These are phyloP conservation scores for Mixia osmundae DNA, from an alignment of 1,284 basidiomycete genomes.

Conservation along the genomic window DNA sequence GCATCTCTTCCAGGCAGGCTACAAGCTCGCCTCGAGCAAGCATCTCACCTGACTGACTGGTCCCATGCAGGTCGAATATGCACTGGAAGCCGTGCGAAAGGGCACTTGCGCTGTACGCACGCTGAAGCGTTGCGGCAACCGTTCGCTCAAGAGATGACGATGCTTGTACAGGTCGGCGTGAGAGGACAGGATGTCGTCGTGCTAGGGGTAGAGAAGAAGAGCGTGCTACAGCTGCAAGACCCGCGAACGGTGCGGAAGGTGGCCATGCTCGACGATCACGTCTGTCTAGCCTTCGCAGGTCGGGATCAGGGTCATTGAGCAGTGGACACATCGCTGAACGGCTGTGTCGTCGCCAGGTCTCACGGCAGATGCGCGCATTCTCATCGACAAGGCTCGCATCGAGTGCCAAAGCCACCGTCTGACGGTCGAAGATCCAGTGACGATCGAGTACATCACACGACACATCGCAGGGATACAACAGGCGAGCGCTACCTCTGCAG, in stretches of 20 bases:
- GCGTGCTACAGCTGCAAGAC: conserved; percentile 81
- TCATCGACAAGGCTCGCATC: conserved; percentile 92
- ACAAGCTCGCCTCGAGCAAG: background rate
- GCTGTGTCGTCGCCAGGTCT: conserved; percentile 35
- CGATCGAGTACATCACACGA: conserved; percentile 93
- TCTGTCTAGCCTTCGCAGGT: conserved; percentile 96
- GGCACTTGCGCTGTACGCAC: conserved; percentile 78
- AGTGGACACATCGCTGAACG: conserved; percentile 5
- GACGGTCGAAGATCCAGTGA: conserved; percentile 94
- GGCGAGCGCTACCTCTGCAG: conserved; percentile 27
- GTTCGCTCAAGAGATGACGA: background rate
- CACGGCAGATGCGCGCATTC: conserved; percentile 87
- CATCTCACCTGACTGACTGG: background rate
- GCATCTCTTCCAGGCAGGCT: conserved; percentile 59
- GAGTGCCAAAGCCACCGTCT: conserved; percentile 95
- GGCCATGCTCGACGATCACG: conserved; percentile 93
- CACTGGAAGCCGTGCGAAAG: conserved; percentile 82
- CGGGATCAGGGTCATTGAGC: conserved; percentile 15
- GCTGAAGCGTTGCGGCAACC: background rate
- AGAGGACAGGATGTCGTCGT: conserved; percentile 87
- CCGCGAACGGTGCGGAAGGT: conserved; percentile 93
- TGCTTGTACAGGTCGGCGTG: conserved; percentile 52
- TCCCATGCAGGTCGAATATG: conserved; percentile 69
- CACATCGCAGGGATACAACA: conserved; percentile 96
- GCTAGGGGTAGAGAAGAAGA: conserved; percentile 97